Percentiles rank a stretch among this genome's conserved stretches.
Evolutionary conservation across 108 stramenopile species (phyloP).

Genomic region (Cyclotella choctawhatcheeana): DNA sequence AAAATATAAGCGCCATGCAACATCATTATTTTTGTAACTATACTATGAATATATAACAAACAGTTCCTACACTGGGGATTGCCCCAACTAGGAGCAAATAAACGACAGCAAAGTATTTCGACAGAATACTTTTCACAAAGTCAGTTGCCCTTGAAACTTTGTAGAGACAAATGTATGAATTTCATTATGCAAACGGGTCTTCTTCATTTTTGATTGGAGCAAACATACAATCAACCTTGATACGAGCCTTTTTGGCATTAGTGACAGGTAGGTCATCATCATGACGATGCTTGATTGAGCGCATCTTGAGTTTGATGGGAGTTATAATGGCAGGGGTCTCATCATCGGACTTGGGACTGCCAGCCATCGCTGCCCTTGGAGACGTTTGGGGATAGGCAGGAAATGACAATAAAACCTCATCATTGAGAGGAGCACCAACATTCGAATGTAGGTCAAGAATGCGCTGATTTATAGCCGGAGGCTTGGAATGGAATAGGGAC

Average conservation of each 20-base stretch:
- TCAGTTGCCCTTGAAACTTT: too few species aligned
- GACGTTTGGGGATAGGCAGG: neutral
- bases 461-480: too few species aligned
- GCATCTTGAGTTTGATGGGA: slow-evolving; percentile 2
- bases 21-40: too few species aligned
- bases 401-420: neutral
- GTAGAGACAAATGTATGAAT: neutral
- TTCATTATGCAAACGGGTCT: neutral
- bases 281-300: neutral
- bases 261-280: neutral
- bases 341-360: neutral
- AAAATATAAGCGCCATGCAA: too few species aligned
- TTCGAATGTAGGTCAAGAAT: neutral
- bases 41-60: too few species aligned
- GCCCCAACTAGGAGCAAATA: too few species aligned
- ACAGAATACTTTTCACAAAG: neutral
- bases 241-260: neutral
- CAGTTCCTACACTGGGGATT: too few species aligned
- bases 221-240: neutral
- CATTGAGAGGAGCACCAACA: neutral
- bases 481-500: neutral
- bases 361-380: too few species aligned
- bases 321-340: neutral
- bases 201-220: neutral
- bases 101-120: neutral